Percentiles rank a stretch among this genome's conserved stretches.
Evolutionary conservation across 148 eudicot genomes (phyloP).

Genomic region (Camellia japonica): DNA sequence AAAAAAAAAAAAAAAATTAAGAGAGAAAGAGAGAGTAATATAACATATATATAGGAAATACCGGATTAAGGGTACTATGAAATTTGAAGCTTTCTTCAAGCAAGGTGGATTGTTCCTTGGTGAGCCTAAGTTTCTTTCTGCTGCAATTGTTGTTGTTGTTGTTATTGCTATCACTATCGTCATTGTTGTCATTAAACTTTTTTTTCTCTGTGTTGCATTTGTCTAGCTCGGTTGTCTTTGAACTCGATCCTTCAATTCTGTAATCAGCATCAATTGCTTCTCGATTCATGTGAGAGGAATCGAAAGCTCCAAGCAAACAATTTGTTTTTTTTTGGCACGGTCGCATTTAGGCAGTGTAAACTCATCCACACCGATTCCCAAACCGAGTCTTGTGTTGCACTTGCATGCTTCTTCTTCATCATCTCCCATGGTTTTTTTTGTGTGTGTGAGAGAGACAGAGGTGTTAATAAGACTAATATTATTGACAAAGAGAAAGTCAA

Average conservation of each 20-base stretch:
- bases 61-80: constrained; percentile 34
- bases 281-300: constrained; percentile 14
- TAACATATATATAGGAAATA: background rate
- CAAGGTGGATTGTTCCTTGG: constrained; percentile 27
- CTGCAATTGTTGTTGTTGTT: constrained; percentile 12
- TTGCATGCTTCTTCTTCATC: constrained; percentile 18
- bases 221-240: constrained; percentile 9
- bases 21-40: too few species aligned
- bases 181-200: background rate
- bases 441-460: too few species aligned
- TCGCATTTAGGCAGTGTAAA: constrained; percentile 2
- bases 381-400: constrained; percentile 26
- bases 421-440: constrained; percentile 15
- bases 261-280: constrained; percentile 15
- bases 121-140: constrained; percentile 36
- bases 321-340: constrained; percentile 16
- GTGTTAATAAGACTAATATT: too few species aligned
- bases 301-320: constrained; percentile 28
- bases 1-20: background rate
- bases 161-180: background rate
- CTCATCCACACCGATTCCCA: constrained; percentile 20
- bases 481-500: background rate
- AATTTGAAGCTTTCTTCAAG: constrained; percentile 43
- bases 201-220: background rate
- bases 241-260: constrained; percentile 19